Evolutionary conservation across 2,329 filamentous ascomycete species (phyloP), one percentile per base, ranked within the genome.

Genomic region (Leptographium radiaticola): DNA sequence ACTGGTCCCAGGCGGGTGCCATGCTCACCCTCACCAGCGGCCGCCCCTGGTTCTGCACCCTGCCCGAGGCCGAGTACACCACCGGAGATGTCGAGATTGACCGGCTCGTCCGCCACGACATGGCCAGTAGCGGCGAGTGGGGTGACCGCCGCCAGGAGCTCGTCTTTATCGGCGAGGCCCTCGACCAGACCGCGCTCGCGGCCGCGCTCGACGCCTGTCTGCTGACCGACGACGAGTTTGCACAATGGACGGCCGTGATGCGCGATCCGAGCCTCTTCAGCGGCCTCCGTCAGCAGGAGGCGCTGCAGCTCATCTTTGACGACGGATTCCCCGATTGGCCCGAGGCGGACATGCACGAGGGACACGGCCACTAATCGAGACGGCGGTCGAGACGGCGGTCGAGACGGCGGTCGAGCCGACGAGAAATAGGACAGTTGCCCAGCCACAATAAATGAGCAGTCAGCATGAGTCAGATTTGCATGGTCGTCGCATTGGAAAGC

Each of bases 61-160:
- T 84, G 0, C 69, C 75, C 0, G 72, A 77, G 2, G 70, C 72
- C 31, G 70, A 75, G 3, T 77, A 75, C 62, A 69, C 56, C 2
- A 76, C 76, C 0, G 68, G 75, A 49, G 69, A 79, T 52, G 63
- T 66, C 0, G 65, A 71, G n/a, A 71, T 76, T 0, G 70, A 77
- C 38, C 68, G 68, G 8, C 73, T 76, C 0, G 71, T 77, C 13
- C 61, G 67, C 44, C 70, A 75, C 53, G 75, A 79, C 58, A 72
- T 79, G 25, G 62, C 68, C 8, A 73, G 75, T 31, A 75, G 75
- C 6, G 78, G 77, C 0, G 73, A 79, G 55, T 87, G 83, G 81
- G 84, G 82, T 0, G 84, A 88, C 59, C 72, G 84, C 1, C 71
- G 84, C 2, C 84, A 88, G 63, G 84, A 88, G 64, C 64, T 88